Percentiles rank a stretch among this genome's conserved stretches.
phyloP scores from a whole-genome alignment of 1,284 basidiomycete species.

The Sporisorium graminicola region DNA sequence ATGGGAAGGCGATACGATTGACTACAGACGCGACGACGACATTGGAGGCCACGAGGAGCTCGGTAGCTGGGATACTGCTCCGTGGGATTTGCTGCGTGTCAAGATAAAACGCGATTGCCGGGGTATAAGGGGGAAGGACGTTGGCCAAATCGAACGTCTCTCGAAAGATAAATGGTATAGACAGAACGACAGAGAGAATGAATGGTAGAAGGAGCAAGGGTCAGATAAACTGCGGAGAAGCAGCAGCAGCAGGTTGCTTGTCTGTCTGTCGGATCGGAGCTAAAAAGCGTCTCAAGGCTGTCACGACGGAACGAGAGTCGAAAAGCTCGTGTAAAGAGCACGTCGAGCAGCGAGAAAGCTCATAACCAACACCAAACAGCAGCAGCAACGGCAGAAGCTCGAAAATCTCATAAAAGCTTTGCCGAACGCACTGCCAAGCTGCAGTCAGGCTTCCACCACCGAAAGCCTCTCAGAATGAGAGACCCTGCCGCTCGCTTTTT shows the following conservation, averaged over 20 bases:
- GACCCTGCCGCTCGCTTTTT: conserved; percentile 2
- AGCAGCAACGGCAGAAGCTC: too few species aligned
- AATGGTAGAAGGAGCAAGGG: background rate
- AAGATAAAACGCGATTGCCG: conserved; percentile 6
- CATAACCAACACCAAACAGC: conserved; percentile 2
- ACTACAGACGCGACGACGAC: conserved; percentile 1
- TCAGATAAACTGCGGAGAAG: background rate
- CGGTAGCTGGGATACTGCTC: background rate
- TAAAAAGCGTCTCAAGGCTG: conserved; percentile 5
- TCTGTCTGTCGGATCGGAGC: background rate
- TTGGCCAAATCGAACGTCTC: background rate
- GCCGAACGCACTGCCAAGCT: too few species aligned
- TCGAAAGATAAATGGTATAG: background rate
- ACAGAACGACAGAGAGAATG: conserved; percentile 1
- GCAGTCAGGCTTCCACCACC: background rate
- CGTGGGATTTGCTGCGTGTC: background rate
- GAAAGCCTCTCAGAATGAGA: background rate
- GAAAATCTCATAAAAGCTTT: too few species aligned
- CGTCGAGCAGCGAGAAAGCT: background rate
- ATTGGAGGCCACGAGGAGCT: conserved; percentile 1
- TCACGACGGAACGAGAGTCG: background rate
- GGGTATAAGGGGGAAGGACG: conserved; percentile 6
- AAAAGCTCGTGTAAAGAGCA: conserved; percentile 14
- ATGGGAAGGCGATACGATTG: background rate
- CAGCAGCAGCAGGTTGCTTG: background rate